Evolutionary conservation across 2,329 filamentous ascomycete species (phyloP).

Genomic region (Aplosporella prunicola): DNA sequence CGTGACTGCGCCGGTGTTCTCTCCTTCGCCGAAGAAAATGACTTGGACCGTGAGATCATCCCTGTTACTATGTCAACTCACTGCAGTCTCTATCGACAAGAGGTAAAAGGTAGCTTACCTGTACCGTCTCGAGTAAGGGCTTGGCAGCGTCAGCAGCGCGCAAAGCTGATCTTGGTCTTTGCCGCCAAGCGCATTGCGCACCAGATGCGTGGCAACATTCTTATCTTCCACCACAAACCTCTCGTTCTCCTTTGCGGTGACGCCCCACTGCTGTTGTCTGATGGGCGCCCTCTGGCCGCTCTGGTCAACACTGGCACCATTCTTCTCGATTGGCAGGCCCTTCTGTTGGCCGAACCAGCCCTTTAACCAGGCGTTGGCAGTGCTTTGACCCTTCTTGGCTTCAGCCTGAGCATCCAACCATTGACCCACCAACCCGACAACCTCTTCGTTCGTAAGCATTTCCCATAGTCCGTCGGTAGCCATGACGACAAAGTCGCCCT

Average conservation of each 20-base stretch:
- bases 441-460: conserved; percentile 98
- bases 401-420: conserved; percentile 76
- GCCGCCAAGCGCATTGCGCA: conserved; percentile 88
- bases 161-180: conserved; percentile 90
- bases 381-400: conserved; percentile 21
- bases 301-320: conserved; percentile 34
- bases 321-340: conserved; percentile 66
- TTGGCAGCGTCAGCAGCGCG: conserved; percentile 80
- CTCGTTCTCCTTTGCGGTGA: conserved; percentile 60
- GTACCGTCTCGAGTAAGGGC: conserved; percentile 84
- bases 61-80: conserved; percentile 36
- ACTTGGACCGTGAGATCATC: conserved; percentile 97
- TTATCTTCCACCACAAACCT: conserved; percentile 93
- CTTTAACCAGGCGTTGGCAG: conserved; percentile 54
- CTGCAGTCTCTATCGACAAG: background rate
- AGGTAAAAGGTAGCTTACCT: conserved; percentile 51
- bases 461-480: conserved; percentile 97
- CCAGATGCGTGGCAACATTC: conserved; percentile 91
- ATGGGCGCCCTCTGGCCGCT: conserved; percentile 80
- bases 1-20: conserved; percentile 66
- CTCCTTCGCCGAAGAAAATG: conserved; percentile 87
- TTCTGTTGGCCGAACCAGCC: conserved; percentile 54
- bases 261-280: conserved; percentile 82
- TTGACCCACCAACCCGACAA: conserved; percentile 88
- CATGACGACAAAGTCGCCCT: conserved; percentile 91